phyloP scores from a whole-genome alignment of 164 flowering plant species.

The Vitis rotundifolia region DNA sequence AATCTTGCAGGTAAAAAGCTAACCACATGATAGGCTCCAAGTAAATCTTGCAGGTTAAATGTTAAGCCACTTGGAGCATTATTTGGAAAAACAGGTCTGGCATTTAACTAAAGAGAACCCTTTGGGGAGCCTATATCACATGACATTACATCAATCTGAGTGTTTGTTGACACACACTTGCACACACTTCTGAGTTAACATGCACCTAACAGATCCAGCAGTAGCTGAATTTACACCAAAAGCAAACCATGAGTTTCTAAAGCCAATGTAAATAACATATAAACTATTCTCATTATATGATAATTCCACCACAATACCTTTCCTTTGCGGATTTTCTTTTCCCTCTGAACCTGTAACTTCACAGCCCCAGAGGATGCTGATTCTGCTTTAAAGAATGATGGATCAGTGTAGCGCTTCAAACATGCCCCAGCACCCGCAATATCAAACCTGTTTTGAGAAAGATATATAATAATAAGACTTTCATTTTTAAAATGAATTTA shows the following conservation, averaged over 20 bases:
- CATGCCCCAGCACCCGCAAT: conserved; percentile 98
- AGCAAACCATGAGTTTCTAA: not conserved
- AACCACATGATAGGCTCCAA: not conserved
- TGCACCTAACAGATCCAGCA: not conserved
- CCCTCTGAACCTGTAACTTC: conserved; percentile 49
- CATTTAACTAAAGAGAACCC: conserved; percentile 4
- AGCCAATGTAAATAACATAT: not conserved
- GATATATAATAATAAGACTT: not conserved
- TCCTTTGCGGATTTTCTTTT: conserved; percentile 62
- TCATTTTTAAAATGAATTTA: not conserved
- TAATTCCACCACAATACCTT: conserved; percentile 53
- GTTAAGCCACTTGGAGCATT: not conserved
- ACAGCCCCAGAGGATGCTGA: conserved; percentile 31
- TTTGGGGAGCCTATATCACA: not conserved
- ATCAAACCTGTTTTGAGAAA: conserved; percentile 67
- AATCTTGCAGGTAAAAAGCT: not conserved
- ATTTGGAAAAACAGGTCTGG: not conserved
- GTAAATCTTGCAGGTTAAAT: not conserved
- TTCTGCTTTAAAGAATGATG: conserved; percentile 81
- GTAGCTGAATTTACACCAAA: not conserved
- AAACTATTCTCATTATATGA: not conserved
- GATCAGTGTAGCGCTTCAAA: conserved; percentile 93
- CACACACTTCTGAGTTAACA: too few relatives aligned
- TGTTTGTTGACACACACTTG: too few relatives aligned
- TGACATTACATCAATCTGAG: not conserved